Conservation (phyloP, 257 asterid genomes). For the Solanum corneliomulleri region DNA sequence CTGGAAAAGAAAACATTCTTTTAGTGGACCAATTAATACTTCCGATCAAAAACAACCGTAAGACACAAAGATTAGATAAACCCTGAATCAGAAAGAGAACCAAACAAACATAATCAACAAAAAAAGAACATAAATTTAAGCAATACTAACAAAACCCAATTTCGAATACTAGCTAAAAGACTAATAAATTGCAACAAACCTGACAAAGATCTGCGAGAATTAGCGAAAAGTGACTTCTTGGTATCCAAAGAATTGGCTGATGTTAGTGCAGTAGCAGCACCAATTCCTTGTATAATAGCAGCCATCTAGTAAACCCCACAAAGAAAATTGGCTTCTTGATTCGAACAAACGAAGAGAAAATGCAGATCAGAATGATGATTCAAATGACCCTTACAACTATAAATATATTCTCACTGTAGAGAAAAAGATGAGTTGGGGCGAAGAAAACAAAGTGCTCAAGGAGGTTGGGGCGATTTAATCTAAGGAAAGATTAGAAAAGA, state of each 20-base stretch:
- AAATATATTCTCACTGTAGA: background rate
- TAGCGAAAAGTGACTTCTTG: constrained; percentile 13
- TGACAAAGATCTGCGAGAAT: constrained; percentile 23
- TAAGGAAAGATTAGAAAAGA: background rate
- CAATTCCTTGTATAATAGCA: constrained; percentile 34
- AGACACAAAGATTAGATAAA: background rate
- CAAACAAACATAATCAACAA: background rate
- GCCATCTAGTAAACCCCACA: constrained; percentile 20
- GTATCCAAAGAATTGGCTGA: constrained; percentile 18
- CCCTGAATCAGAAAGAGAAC: background rate
- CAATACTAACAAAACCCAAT: background rate
- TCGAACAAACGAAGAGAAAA: background rate
- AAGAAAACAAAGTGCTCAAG: background rate
- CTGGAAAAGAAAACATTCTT: background rate
- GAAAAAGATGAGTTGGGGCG: background rate
- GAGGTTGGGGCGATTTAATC: background rate
- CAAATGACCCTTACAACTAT: background rate
- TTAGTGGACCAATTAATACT: background rate
- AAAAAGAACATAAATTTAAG: background rate
- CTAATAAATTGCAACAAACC: constrained; percentile 16
- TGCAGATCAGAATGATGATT: background rate
- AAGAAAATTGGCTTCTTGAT: background rate
- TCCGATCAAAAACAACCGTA: background rate
- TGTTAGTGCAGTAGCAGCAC: constrained; percentile 35
- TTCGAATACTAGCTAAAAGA: background rate